A percentile compares a stretch with the other conserved stretches of the same genome.
Evolutionary conservation across 2,329 filamentous ascomycete genomes (phyloP).

Genomic region (Sporothrix globosa): DNA sequence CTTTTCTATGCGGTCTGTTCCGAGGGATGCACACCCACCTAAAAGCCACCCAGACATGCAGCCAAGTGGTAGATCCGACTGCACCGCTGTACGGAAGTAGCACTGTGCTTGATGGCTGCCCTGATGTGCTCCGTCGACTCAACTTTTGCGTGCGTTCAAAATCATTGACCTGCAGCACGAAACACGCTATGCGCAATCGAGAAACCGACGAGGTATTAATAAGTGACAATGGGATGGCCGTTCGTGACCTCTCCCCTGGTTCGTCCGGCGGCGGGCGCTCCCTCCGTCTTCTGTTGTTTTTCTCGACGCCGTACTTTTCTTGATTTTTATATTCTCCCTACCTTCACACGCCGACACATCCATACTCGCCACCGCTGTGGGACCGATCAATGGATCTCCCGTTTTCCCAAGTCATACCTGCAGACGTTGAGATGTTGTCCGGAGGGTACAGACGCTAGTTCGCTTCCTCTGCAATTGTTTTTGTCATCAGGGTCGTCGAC

Average conservation of each 20-base stretch:
- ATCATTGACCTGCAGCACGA: background rate
- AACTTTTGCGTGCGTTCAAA: no score
- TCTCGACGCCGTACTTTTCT: background rate
- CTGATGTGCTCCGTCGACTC: no score
- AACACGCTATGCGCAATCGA: conserved; percentile 20
- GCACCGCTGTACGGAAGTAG: conserved; percentile 15
- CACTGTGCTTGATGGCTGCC: background rate
- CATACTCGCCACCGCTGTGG: conserved; percentile 24
- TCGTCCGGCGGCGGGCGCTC: background rate
- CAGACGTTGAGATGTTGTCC: conserved; percentile 6
- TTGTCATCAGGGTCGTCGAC: conserved; percentile 14
- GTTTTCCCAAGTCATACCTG: background rate
- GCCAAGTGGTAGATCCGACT: conserved; percentile 9
- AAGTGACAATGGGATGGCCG: background rate
- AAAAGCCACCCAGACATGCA: background rate
- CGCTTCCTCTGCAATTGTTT: conserved; percentile 8
- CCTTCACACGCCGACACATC: background rate
- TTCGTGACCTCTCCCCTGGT: background rate
- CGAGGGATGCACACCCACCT: conserved; percentile 5
- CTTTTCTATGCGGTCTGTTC: conserved; percentile 16
- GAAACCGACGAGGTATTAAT: conserved; percentile 21
- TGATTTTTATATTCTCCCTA: background rate
- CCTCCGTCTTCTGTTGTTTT: background rate
- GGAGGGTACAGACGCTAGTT: conserved; percentile 3
- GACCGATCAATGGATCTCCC: conserved; percentile 19